Percentiles rank a stretch among this genome's conserved stretches.
Evolutionary conservation across 495 filamentous ascomycete genomes (phyloP).

Genomic region (Paragyromitra xinjiangensis): DNA sequence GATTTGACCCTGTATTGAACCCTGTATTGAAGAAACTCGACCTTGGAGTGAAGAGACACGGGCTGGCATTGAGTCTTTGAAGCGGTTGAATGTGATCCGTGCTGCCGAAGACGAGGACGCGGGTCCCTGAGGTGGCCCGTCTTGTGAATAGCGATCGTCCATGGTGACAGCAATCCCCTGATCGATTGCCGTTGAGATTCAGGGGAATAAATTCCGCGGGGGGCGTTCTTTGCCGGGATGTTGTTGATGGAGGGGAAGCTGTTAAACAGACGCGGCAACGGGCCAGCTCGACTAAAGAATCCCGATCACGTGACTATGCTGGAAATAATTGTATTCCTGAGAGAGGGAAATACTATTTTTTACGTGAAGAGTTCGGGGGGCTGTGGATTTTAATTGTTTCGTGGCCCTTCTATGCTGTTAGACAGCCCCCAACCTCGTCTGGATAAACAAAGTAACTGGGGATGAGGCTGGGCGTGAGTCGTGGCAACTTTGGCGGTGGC

Average conservation of each 20-base stretch:
- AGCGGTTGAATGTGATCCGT: constrained; percentile 49
- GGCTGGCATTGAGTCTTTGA: constrained; percentile 47
- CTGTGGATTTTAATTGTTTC: too few species aligned
- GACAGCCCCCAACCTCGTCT: too few species aligned
- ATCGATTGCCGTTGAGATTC: neutral
- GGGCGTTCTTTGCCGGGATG: constrained; percentile 13
- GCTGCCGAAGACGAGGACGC: constrained; percentile 35
- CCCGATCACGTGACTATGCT: neutral
- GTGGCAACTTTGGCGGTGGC: too few species aligned
- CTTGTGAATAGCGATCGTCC: constrained; percentile 40
- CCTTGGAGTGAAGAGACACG: constrained; percentile 37
- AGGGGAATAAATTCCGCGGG: neutral
- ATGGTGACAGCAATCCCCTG: constrained; percentile 20
- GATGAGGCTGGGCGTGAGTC: too few species aligned
- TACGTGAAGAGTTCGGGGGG: too few species aligned
- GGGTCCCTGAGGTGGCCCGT: constrained; percentile 30
- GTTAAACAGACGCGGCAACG: constrained; percentile 16
- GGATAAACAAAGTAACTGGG: too few species aligned
- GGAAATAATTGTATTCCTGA: too few species aligned
- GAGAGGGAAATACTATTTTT: too few species aligned
- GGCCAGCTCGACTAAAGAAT: neutral
- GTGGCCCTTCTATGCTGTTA: too few species aligned
- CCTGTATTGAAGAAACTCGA: constrained; percentile 28
- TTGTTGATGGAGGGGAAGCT: constrained; percentile 30
- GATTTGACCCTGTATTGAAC: constrained; percentile 40